Conservation (phyloP, 768 basidiomycete species). For the Pleurotus tuber-regium region DNA sequence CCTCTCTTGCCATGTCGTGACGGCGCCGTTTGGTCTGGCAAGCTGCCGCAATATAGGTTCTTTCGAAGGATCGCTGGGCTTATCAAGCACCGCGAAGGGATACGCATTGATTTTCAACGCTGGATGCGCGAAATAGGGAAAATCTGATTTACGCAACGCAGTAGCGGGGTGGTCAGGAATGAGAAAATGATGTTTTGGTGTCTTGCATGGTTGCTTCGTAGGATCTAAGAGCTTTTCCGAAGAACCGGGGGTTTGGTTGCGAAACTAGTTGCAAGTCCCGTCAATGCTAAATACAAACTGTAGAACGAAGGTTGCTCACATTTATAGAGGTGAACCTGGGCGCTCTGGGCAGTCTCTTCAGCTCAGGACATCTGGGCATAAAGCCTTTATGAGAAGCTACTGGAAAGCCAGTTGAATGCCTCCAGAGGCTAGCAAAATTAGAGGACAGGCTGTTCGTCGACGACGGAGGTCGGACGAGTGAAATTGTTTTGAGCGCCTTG, state of each 20-base stretch:
- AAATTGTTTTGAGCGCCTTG: too few relatives aligned
- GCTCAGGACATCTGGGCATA: conserved; percentile 25
- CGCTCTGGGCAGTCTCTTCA: conserved; percentile 31
- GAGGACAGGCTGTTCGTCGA: too few relatives aligned
- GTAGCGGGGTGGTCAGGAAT: conserved; percentile 29
- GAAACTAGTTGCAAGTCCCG: conserved; percentile 30
- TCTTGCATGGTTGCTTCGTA: conserved; percentile 3
- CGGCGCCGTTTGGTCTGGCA: not conserved
- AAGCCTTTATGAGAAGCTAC: too few relatives aligned
- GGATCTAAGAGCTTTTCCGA: conserved; percentile 14
- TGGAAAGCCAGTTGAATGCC: too few relatives aligned
- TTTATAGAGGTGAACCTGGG: conserved; percentile 31
- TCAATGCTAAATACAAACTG: not conserved
- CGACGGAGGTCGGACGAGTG: too few relatives aligned
- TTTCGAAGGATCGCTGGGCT: conserved; percentile 19
- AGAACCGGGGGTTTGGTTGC: conserved; percentile 39
- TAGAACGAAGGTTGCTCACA: conserved; percentile 21
- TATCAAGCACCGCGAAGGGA: conserved; percentile 29
- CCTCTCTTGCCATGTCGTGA: conserved; percentile 20
- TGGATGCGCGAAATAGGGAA: conserved; percentile 15
- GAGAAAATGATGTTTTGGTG: conserved; percentile 14
- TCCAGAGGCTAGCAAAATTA: too few relatives aligned
- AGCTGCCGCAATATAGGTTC: conserved; percentile 17
- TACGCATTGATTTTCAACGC: conserved; percentile 25
- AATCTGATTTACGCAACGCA: not conserved